A percentile compares a stretch with the other conserved stretches of the same genome.
phyloP scores from a whole-genome alignment of 345 rosid species.

The Psidium guajava region DNA sequence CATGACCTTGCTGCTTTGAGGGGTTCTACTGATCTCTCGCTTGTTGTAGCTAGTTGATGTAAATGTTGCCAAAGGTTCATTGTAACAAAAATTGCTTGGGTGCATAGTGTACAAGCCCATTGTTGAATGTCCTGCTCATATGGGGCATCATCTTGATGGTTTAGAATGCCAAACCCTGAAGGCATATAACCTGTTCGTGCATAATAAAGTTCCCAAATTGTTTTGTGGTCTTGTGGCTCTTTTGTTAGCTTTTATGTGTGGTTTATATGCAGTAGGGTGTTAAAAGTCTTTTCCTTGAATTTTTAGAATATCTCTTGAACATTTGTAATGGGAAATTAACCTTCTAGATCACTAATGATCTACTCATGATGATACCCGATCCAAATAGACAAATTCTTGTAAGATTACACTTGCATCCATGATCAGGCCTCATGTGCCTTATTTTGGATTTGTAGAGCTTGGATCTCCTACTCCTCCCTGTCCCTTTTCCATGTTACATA shows the following conservation, averaged over 20 bases:
- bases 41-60: not conserved
- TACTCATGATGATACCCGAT: not conserved
- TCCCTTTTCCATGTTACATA: not conserved
- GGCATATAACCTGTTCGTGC: not conserved
- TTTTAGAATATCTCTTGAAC: not conserved
- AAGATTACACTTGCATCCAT: not conserved
- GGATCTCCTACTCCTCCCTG: not conserved
- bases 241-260: not conserved
- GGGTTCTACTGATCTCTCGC: not conserved
- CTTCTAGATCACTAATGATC: not conserved
- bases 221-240: not conserved
- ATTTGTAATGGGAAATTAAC: not conserved
- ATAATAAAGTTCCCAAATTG: not conserved
- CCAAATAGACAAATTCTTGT: not conserved
- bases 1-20: not conserved
- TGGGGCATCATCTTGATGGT: not conserved
- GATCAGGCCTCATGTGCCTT: not conserved
- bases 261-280: not conserved
- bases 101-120: not conserved
- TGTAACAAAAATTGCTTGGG: not conserved
- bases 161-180: not conserved
- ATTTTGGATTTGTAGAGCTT: not conserved
- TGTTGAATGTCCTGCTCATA: not conserved
- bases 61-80: not conserved
- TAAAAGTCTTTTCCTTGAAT: not conserved